These are phyloP conservation scores for Aspergillus sp. DNA, from an alignment of 2,329 filamentous ascomycete species.

Conservation along the genomic window DNA sequence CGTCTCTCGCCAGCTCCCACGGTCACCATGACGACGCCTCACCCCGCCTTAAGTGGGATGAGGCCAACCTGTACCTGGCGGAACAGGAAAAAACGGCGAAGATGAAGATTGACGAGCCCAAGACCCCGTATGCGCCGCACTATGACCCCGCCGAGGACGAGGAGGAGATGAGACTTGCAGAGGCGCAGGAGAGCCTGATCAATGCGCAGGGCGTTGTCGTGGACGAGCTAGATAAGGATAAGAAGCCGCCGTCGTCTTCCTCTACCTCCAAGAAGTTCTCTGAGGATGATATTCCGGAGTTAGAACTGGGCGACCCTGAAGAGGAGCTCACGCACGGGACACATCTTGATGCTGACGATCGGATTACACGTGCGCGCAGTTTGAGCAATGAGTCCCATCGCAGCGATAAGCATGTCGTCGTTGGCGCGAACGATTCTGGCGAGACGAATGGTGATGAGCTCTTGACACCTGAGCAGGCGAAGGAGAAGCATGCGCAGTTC, in stretches of 20 bases:
- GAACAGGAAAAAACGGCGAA: constrained; percentile 93
- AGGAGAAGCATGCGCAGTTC: constrained; percentile 88
- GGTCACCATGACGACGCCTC: constrained; percentile 59
- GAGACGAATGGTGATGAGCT: constrained; percentile 43
- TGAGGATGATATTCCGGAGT: constrained; percentile 83
- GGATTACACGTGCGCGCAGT: constrained; percentile 45
- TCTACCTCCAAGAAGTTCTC: constrained; percentile 43
- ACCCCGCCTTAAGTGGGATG: constrained; percentile 93
- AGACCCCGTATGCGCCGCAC: constrained; percentile 91
- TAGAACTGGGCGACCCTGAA: constrained; percentile 91
- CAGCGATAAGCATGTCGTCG: constrained; percentile 75
- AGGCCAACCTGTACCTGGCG: constrained; percentile 94
- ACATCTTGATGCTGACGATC: constrained; percentile 38
- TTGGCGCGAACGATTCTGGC: constrained; percentile 53
- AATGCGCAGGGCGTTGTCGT: constrained; percentile 71
- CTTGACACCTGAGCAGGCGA: constrained; percentile 69
- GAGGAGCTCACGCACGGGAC: constrained; percentile 55
- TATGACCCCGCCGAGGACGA: constrained; percentile 90
- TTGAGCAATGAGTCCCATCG: constrained; percentile 42
- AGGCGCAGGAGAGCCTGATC: constrained; percentile 44
- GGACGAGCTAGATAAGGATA: constrained; percentile 62
- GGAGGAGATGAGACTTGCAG: constrained; percentile 54
- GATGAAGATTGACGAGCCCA: constrained; percentile 99
- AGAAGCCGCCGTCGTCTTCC: constrained; percentile 26
- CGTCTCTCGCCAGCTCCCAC: constrained; percentile 56